Evolutionary conservation across 2,329 filamentous ascomycete genomes (phyloP).

Genomic region (Colletotrichum sp.): DNA sequence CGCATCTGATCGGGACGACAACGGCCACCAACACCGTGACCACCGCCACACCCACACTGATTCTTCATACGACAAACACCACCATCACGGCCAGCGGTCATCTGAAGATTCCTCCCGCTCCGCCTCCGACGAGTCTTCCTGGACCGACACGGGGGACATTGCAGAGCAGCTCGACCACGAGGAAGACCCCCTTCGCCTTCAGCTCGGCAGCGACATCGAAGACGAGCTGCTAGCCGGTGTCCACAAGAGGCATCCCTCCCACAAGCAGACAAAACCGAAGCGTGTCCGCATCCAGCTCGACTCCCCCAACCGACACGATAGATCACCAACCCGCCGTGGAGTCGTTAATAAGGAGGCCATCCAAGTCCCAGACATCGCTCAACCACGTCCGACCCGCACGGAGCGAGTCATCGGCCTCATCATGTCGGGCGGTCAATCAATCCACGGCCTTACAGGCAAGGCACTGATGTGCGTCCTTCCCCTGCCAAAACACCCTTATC

Average conservation of each 20-base stretch:
- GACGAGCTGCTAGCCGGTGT: slow-evolving; percentile 61
- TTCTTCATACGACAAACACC: slow-evolving; percentile 44
- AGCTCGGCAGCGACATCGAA: slow-evolving; percentile 69
- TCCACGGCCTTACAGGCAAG: slow-evolving; percentile 94
- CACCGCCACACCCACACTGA: slow-evolving; percentile 43
- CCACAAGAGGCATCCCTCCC: slow-evolving; percentile 46
- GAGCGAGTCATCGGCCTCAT: slow-evolving; percentile 78
- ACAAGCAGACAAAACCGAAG: slow-evolving; percentile 53
- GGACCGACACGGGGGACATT: slow-evolving; percentile 94
- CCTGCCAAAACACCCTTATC: slow-evolving; percentile 1
- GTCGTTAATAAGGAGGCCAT: slow-evolving; percentile 77
- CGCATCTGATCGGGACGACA: slow-evolving; percentile 33
- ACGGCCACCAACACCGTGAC: slow-evolving; percentile 42
- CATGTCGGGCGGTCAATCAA: slow-evolving; percentile 83
- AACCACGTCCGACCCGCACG: slow-evolving; percentile 65
- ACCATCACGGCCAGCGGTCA: slow-evolving; percentile 52
- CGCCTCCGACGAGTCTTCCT: slow-evolving; percentile 70
- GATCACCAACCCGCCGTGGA: slow-evolving; percentile 41
- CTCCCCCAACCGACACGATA: slow-evolving; percentile 41
- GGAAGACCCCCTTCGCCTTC: slow-evolving; percentile 79
- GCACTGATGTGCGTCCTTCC: slow-evolving; percentile 74
- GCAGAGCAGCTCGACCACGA: slow-evolving; percentile 88
- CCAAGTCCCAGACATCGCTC: slow-evolving; percentile 72
- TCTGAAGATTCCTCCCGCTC: slow-evolving; percentile 59
- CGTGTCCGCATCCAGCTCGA: slow-evolving; percentile 70